These are phyloP conservation scores for Drechslerella stenobrocha DNA, from an alignment of 2,329 filamentous ascomycete species.

Conservation along the genomic window DNA sequence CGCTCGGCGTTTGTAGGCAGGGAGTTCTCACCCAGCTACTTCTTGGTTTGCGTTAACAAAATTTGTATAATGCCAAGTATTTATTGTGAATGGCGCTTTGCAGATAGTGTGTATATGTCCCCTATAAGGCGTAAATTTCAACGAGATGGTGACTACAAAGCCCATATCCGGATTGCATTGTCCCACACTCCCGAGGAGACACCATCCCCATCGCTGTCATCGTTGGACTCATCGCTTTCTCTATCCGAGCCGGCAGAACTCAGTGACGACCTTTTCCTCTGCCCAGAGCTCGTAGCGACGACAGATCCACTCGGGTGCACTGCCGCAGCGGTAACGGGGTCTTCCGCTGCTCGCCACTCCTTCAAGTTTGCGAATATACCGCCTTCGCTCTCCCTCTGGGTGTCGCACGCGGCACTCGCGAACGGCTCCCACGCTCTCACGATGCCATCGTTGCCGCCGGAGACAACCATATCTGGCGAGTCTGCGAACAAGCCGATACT, in stretches of 20 bases:
- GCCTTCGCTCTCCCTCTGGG: conserved; percentile 38
- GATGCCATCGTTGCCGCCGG: conserved; percentile 59
- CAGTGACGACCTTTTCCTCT: conserved; percentile 43
- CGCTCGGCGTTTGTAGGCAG: too few relatives aligned
- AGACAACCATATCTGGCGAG: conserved; percentile 56
- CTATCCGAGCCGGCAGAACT: background rate
- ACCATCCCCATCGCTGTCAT: background rate
- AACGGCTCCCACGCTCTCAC: conserved; percentile 55
- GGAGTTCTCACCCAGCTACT: too few relatives aligned
- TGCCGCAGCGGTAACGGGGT: conserved; percentile 54
- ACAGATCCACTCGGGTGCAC: conserved; percentile 55
- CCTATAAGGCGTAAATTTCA: too few relatives aligned
- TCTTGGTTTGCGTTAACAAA: too few relatives aligned
- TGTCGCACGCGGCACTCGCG: conserved; percentile 24
- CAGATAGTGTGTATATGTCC: too few relatives aligned
- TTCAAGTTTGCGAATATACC: conserved; percentile 53
- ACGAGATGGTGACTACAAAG: conserved; percentile 7
- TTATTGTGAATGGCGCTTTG: too few relatives aligned
- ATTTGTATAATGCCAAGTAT: too few relatives aligned
- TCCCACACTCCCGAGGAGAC: conserved; percentile 29
- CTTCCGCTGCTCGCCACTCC: conserved; percentile 54
- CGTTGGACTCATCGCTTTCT: conserved; percentile 13
- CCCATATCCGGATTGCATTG: conserved; percentile 52
- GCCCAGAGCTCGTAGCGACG: conserved; percentile 56
- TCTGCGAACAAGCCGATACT: conserved; percentile 53